Conservation (phyloP, 495 filamentous ascomycete species). For the Tuber brumale region DNA sequence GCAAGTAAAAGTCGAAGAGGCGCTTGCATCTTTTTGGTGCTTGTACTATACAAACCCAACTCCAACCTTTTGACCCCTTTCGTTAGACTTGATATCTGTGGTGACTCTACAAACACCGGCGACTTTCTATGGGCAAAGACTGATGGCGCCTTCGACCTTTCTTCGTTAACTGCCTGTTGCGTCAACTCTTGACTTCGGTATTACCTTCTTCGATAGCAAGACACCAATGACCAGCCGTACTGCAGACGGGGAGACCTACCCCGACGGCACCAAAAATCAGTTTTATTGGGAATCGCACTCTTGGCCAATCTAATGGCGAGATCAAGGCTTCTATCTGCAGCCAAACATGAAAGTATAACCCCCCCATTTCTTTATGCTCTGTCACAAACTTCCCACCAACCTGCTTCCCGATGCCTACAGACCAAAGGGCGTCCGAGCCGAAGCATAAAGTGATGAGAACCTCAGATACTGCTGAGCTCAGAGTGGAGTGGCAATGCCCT, state of each 20-base stretch:
- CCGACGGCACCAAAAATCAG: neutral
- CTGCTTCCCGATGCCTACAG: neutral
- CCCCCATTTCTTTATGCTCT: neutral
- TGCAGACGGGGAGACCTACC: neutral
- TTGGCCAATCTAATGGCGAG: neutral
- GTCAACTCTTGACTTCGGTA: neutral
- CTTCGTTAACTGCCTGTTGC: neutral
- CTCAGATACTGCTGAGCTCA: constrained; percentile 4
- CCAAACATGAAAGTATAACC: neutral
- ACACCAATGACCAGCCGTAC: neutral
- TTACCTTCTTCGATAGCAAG: neutral
- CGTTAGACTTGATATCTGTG: neutral
- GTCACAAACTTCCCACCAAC: neutral
- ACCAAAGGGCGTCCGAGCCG: neutral
- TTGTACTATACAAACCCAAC: neutral
- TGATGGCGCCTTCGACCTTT: neutral
- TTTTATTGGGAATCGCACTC: neutral
- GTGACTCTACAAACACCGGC: neutral
- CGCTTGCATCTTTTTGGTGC: neutral
- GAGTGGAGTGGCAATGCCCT: neutral
- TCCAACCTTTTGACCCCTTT: neutral
- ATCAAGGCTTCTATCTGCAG: neutral
- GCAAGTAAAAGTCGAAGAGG: neutral
- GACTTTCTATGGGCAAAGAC: neutral
- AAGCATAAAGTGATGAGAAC: constrained; percentile 2